Evolutionary conservation across 495 filamentous ascomycete species (phyloP).

Genomic region (Penicillium mononematosum): DNA sequence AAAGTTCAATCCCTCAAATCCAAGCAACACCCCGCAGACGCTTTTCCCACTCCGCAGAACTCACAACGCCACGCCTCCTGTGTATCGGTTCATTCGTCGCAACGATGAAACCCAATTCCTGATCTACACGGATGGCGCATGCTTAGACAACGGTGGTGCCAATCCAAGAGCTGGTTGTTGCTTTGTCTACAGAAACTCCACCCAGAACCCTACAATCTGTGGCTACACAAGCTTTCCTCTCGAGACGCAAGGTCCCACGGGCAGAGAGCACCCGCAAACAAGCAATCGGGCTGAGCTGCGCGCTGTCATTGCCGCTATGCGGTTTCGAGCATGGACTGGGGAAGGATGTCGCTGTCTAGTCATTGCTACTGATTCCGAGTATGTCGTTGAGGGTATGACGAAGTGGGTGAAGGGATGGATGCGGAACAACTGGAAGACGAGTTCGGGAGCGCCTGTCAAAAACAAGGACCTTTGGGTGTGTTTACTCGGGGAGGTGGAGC

Average conservation of each 20-base stretch:
- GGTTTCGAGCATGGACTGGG: constrained; percentile 6
- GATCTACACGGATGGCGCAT: background rate
- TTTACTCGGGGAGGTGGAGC: constrained; percentile 20
- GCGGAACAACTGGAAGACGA: background rate
- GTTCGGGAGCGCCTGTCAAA: background rate
- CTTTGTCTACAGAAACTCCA: background rate
- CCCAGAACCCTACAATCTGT: background rate
- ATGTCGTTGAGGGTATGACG: constrained; percentile 38
- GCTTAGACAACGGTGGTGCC: background rate
- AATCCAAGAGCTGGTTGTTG: background rate
- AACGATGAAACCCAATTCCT: background rate
- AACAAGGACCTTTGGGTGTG: constrained; percentile 37
- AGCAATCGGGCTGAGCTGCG: constrained; percentile 45
- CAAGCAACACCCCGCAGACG: background rate
- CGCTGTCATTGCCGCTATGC: constrained; percentile 40
- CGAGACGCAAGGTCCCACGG: background rate
- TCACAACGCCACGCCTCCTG: background rate
- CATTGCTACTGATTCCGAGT: constrained; percentile 40
- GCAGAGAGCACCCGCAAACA: constrained; percentile 14
- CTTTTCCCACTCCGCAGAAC: background rate
- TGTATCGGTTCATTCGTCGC: background rate
- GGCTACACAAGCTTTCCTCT: background rate
- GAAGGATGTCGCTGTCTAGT: constrained; percentile 27
- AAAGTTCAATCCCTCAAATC: background rate
- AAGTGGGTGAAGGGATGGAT: constrained; percentile 27